Evolutionary conservation across 805 yeast genomes (phyloP), one percentile per base, ranked within the genome.

Genomic region (Suhomyces sp.): DNA sequence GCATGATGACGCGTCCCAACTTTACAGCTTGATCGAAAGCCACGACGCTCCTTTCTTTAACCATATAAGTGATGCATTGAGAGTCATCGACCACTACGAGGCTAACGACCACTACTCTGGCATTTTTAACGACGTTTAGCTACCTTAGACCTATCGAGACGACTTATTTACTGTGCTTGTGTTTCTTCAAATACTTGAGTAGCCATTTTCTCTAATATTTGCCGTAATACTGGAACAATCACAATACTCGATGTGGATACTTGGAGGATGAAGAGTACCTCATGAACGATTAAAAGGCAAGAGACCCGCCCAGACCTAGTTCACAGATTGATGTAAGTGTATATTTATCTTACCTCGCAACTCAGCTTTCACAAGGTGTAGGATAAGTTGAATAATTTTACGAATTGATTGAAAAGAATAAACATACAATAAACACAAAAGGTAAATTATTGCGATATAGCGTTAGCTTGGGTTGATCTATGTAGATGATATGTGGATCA

Each of bases 1-100:
- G 15, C 26, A 51, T n/a, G 65, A 60, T 15, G 62, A 57, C 17
- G 36, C 56, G 2, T 49, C 60, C 4, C 55, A 54, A 4, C 59
- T 65, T 29, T 52, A 56, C 46, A 60, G 64, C 46, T 55, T 69
- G 46, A 65, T 65, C 9, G 77, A 72, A 50, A 55, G 59, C 35
- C 31, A 51, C 7, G 58, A 56, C 2, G 54, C 57, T 3, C 78
- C 78, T 2, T 74, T 60, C 54, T 74, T 74, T 46, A 57, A 53
- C 24, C 77, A 72, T 53, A 72, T 74, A 12, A 66, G 73, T 42
- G 74, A 72, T 54, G 76, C 76, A 2, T 67, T 74, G 50, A 66
- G 64, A 52, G 69, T 73, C 12, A 71, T 74, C 47, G 79, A 74
- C 51, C 59, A 57, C 47, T 73, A 61, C 51, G 78, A 74, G 24